These are phyloP conservation scores for Sporothrix phasma DNA, from an alignment of 2,329 filamentous ascomycete genomes.

Conservation along the genomic window DNA sequence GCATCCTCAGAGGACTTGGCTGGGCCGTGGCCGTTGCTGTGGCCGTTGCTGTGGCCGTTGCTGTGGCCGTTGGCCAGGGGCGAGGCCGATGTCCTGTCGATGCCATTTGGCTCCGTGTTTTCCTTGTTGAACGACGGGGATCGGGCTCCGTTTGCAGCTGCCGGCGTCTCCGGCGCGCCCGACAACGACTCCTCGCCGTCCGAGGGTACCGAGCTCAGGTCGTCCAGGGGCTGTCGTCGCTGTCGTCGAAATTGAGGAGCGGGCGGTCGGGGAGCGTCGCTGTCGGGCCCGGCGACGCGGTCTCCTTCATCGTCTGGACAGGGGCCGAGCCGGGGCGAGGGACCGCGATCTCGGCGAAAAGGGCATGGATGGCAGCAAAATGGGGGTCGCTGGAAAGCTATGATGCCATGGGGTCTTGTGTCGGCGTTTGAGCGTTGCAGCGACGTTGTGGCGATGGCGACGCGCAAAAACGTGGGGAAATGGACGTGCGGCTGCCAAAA, in stretches of 20 bases:
- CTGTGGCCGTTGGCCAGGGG: constrained; percentile 21
- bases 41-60: constrained; percentile 19
- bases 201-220: constrained; percentile 8
- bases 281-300: constrained; percentile 45
- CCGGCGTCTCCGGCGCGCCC: constrained; percentile 11
- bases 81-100: not conserved
- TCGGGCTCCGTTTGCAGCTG: not conserved
- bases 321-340: constrained; percentile 32
- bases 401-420: constrained; percentile 34
- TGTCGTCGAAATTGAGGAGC: constrained; percentile 13
- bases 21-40: constrained; percentile 16
- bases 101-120: not conserved
- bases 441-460: constrained; percentile 37
- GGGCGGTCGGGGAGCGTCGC: constrained; percentile 27
- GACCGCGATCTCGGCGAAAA: constrained; percentile 45
- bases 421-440: constrained; percentile 47
- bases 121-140: not conserved
- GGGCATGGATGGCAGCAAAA: constrained; percentile 49
- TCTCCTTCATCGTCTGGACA: constrained; percentile 47
- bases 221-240: constrained; percentile 11
- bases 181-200: constrained; percentile 7
- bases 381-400: constrained; percentile 44
- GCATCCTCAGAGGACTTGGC: constrained; percentile 19
- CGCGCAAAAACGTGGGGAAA: constrained; percentile 36
- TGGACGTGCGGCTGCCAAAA: constrained; percentile 40